These are phyloP conservation scores for Fusarium annulatum DNA, from an alignment of 2,329 filamentous ascomycete genomes.

Conservation along the genomic window DNA sequence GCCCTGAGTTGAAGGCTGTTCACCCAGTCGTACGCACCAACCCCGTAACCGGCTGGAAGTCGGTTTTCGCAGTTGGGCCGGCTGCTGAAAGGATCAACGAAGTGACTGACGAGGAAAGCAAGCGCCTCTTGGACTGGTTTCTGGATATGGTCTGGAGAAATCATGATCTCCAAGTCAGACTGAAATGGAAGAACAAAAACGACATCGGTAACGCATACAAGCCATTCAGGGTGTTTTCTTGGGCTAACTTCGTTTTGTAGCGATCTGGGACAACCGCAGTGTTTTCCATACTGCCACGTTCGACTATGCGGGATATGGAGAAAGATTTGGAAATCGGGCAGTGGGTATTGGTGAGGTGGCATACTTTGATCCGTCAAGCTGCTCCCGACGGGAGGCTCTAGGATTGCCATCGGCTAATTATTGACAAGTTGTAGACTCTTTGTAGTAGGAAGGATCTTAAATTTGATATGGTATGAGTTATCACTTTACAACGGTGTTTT, in stretches of 20 bases:
- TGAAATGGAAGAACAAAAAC: background rate
- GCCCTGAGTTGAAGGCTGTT: constrained; percentile 58
- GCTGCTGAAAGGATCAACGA: background rate
- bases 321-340: background rate
- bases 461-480: background rate
- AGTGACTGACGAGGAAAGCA: background rate
- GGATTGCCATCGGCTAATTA: background rate
- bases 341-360: background rate
- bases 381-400: background rate
- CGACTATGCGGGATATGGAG: background rate
- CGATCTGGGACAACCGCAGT: background rate
- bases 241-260: background rate
- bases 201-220: background rate
- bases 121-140: background rate
- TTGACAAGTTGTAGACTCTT: background rate
- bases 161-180: background rate
- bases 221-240: background rate
- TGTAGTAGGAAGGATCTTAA: background rate
- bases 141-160: background rate
- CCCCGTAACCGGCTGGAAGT: constrained; percentile 68
- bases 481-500: too few species aligned
- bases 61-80: background rate
- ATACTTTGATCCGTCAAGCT: background rate
- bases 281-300: background rate
- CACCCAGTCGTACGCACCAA: constrained; percentile 69